Conservation (phyloP, 192 early-diverging fungal species). For the Entomortierella lignicola region DNA sequence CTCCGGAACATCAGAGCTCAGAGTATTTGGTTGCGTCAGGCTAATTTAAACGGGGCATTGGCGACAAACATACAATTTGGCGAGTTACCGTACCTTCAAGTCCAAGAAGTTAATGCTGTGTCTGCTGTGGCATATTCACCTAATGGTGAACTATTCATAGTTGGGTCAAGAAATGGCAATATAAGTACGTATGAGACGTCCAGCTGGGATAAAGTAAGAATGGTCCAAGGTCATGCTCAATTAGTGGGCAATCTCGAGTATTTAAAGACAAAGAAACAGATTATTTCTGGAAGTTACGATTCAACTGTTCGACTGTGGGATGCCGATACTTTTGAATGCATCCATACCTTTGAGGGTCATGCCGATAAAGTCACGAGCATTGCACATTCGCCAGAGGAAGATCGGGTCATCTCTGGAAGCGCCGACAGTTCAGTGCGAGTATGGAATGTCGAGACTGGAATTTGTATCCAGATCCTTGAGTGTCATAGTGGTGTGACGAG, state of each 20-base stretch:
- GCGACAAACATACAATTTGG: not conserved
- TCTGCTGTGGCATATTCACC: not conserved
- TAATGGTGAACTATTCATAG: not conserved
- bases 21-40: not conserved
- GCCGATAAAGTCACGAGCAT: not conserved
- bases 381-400: not conserved
- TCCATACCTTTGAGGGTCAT: not conserved
- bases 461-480: not conserved
- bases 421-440: not conserved
- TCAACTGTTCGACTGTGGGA: constrained; percentile 4
- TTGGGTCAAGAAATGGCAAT: not conserved
- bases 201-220: not conserved
- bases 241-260: not conserved
- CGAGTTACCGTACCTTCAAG: not conserved
- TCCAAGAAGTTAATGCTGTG: not conserved
- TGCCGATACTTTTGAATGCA: not conserved
- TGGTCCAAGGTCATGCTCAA: not conserved
- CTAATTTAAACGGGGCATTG: not conserved
- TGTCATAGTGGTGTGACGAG: not conserved
- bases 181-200: not conserved
- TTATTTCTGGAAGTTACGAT: not conserved
- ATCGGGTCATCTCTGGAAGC: not conserved
- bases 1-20: not conserved
- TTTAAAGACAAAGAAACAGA: not conserved
- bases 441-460: not conserved